These are phyloP conservation scores for Avicennia marina DNA, from an alignment of 257 asterid genomes.

Conservation along the genomic window DNA sequence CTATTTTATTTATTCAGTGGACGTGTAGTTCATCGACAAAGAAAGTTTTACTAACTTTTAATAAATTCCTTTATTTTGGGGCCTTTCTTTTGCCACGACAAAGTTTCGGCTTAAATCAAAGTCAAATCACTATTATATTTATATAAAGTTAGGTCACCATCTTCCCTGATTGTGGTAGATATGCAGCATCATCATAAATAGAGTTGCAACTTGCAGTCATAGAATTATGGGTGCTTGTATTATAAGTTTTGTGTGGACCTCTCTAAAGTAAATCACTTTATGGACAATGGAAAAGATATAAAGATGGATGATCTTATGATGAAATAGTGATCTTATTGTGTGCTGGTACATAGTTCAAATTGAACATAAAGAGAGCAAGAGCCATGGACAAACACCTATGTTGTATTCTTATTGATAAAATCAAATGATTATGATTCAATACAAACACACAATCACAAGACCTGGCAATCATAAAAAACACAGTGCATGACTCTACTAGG, in stretches of 20 bases:
- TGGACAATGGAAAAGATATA: conserved; percentile 5
- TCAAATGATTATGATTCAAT: too few species aligned
- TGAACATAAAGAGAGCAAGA: neutral
- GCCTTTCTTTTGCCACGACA: conserved; percentile 31
- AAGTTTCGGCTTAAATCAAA: conserved; percentile 35
- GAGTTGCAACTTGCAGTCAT: conserved; percentile 32
- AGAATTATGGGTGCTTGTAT: conserved; percentile 13
- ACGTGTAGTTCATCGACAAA: conserved; percentile 36
- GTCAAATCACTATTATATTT: conserved; percentile 36
- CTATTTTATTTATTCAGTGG: neutral
- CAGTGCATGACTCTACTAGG: too few species aligned
- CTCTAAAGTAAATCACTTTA: conserved; percentile 16
- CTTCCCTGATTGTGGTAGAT: conserved; percentile 42
- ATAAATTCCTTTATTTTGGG: conserved; percentile 41
- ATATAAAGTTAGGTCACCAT: conserved; percentile 55
- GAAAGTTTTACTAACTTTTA: conserved; percentile 34
- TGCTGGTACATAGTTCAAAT: neutral
- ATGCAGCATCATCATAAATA: conserved; percentile 32
- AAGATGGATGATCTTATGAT: conserved; percentile 22
- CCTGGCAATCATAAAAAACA: too few species aligned
- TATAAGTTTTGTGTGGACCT: conserved; percentile 14
- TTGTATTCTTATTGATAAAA: neutral
- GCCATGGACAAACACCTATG: neutral
- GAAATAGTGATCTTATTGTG: conserved; percentile 8
- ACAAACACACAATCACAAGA: too few species aligned